Evolutionary conservation across 345 rosid genomes (phyloP).

Genomic region (Hypericum perforatum): DNA sequence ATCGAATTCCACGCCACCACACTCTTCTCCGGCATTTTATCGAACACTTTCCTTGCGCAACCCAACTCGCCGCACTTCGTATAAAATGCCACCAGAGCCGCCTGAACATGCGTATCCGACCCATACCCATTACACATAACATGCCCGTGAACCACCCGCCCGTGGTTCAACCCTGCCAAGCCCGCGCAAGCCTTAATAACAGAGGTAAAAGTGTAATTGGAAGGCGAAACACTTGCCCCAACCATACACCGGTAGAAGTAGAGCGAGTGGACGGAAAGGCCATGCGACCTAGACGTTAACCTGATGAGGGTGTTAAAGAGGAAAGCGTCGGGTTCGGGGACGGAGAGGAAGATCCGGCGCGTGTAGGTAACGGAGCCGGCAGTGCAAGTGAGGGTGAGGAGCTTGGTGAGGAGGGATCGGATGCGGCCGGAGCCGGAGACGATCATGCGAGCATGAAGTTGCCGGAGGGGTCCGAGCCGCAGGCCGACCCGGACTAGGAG

Average conservation of each 20-base stretch:
- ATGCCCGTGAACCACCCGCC: slow-evolving; percentile 50
- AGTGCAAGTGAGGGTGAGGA: slow-evolving; percentile 49
- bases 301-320: slow-evolving; percentile 59
- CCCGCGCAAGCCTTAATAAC: slow-evolving; percentile 61
- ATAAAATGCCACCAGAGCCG: slow-evolving; percentile 53
- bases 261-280: slow-evolving; percentile 36
- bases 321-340: slow-evolving; percentile 56
- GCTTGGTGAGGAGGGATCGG: slow-evolving; percentile 68
- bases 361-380: slow-evolving; percentile 45
- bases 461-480: slow-evolving; percentile 47
- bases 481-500: slow-evolving; percentile 60
- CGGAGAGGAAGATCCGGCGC: slow-evolving; percentile 39
- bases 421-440: slow-evolving; percentile 41
- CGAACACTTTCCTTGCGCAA: slow-evolving; percentile 58
- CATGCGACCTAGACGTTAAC: slow-evolving; percentile 35
- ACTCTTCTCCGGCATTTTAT: slow-evolving; percentile 45
- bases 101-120: slow-evolving; percentile 50
- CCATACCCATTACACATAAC: slow-evolving; percentile 48
- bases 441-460: slow-evolving; percentile 52
- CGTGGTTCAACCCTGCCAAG: slow-evolving; percentile 36
- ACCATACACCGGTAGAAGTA: slow-evolving; percentile 51
- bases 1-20: slow-evolving; percentile 80
- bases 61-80: slow-evolving; percentile 32
- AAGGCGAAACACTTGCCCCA: slow-evolving; percentile 29
- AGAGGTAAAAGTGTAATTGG: slow-evolving; percentile 63